Evolutionary conservation across 768 basidiomycete genomes (phyloP).

Genomic region (Xerocomellus dryophilus): DNA sequence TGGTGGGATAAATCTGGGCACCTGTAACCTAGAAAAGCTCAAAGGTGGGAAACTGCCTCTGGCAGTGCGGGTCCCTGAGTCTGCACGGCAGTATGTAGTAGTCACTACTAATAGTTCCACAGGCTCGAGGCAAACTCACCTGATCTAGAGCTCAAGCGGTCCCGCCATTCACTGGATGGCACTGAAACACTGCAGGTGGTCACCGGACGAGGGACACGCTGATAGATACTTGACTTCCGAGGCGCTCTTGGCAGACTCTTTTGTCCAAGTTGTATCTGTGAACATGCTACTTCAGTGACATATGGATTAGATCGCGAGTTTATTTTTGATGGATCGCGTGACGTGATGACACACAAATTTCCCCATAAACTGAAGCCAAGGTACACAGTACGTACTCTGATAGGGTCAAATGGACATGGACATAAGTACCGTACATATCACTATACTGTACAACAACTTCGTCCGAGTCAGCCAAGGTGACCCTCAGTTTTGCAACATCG

Average conservation of each 20-base stretch:
- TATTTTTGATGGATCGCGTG: constrained; percentile 1
- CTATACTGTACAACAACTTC: too few species aligned
- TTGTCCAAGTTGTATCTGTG: not conserved
- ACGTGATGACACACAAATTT: constrained; percentile 4
- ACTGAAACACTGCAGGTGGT: not conserved
- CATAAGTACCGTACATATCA: not conserved
- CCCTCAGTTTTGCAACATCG: too few species aligned
- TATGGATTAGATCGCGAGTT: not conserved
- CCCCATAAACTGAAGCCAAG: constrained; percentile 6
- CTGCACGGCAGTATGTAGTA: not conserved
- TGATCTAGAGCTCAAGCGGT: not conserved
- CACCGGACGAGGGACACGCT: not conserved
- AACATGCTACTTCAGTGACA: not conserved
- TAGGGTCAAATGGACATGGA: constrained; percentile 2
- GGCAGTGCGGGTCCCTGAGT: not conserved
- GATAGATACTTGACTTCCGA: not conserved
- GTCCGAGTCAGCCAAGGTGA: too few species aligned
- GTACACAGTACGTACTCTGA: not conserved
- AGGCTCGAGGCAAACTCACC: constrained; percentile 1
- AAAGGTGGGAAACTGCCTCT: constrained; percentile 7
- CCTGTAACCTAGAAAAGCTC: constrained; percentile 15
- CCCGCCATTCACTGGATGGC: not conserved
- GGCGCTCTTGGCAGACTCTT: not conserved
- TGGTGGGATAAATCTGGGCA: constrained; percentile 2
- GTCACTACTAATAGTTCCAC: not conserved